Evolutionary conservation across 805 yeast species (phyloP).

Genomic region (Starmerella floris): DNA sequence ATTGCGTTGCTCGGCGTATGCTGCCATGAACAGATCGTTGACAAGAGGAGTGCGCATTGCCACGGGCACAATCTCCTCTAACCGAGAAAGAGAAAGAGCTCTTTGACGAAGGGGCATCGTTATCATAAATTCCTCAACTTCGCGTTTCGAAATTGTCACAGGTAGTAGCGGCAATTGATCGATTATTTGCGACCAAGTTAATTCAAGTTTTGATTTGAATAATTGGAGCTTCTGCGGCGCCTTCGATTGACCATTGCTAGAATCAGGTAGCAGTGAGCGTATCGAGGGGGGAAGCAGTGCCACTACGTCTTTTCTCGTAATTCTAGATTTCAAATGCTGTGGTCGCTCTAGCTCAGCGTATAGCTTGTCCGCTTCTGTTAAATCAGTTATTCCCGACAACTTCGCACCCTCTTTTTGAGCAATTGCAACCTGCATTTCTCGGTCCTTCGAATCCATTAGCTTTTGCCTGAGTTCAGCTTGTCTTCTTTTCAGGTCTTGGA

Average conservation of each 20-base stretch:
- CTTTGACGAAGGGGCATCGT: constrained; percentile 23
- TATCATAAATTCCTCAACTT: constrained; percentile 20
- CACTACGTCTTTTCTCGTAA: too few relatives aligned
- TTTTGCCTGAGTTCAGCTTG: constrained; percentile 11
- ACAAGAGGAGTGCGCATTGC: constrained; percentile 11
- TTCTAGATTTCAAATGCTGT: too few relatives aligned
- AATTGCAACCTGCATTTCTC: constrained; percentile 8
- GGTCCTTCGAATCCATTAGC: constrained; percentile 16
- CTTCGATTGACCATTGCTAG: not conserved
- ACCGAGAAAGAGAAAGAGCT: constrained; percentile 10
- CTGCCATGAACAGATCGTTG: constrained; percentile 24
- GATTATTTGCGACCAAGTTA: constrained; percentile 7
- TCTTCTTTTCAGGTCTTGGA: constrained; percentile 12
- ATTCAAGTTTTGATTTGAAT: not conserved
- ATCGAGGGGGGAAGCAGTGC: not conserved
- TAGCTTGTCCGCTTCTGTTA: constrained; percentile 15
- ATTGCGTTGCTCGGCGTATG: constrained; percentile 25
- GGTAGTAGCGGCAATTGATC: constrained; percentile 1
- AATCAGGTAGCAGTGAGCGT: not conserved
- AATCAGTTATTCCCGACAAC: constrained; percentile 4
- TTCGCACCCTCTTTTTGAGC: constrained; percentile 9
- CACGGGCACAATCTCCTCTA: constrained; percentile 21
- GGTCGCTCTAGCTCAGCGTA: constrained; percentile 9
- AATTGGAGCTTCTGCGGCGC: not conserved
- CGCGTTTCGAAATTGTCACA: constrained; percentile 14